Conservation (phyloP, 108 stramenopile species). For the Bacterosira constricta region DNA sequence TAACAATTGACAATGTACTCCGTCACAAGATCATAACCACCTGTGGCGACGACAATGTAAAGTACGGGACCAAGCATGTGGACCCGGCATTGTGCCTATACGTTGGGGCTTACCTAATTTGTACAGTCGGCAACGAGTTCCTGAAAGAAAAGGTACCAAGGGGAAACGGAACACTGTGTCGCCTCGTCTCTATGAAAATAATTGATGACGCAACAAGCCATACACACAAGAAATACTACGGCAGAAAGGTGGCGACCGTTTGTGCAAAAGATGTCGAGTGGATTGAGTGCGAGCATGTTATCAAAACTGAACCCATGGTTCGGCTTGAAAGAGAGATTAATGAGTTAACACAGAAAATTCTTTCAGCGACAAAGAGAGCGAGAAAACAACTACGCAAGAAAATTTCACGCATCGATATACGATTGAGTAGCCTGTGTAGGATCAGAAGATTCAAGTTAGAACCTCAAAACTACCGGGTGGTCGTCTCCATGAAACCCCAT, state of each 20-base stretch:
- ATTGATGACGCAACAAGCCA: conserved; percentile 1
- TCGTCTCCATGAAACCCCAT: conserved; percentile 7
- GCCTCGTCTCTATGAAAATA: no score
- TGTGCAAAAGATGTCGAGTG: conserved; percentile 13
- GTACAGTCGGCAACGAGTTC: background rate
- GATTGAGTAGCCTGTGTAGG: background rate
- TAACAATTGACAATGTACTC: conserved; percentile 3
- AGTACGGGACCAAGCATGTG: conserved; percentile 5
- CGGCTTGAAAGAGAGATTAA: background rate
- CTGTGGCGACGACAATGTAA: conserved; percentile 18
- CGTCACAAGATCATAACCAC: conserved; percentile 8
- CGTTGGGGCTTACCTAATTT: conserved; percentile 12
- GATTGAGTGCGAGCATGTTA: conserved; percentile 12
- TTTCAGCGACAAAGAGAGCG: background rate
- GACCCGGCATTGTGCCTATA: conserved; percentile 26
- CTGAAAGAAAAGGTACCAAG: background rate
- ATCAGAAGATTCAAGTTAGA: background rate
- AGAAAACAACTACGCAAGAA: background rate
- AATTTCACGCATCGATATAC: background rate
- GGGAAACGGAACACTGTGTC: background rate
- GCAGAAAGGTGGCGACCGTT: conserved; percentile 22
- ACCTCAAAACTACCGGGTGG: background rate
- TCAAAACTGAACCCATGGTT: background rate
- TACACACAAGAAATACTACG: conserved; percentile 10
- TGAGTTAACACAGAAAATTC: background rate